Evolutionary conservation across 2,329 filamentous ascomycete species (phyloP), one percentile per base, ranked within the genome.

Genomic region (Emmonsiellopsis sp.): DNA sequence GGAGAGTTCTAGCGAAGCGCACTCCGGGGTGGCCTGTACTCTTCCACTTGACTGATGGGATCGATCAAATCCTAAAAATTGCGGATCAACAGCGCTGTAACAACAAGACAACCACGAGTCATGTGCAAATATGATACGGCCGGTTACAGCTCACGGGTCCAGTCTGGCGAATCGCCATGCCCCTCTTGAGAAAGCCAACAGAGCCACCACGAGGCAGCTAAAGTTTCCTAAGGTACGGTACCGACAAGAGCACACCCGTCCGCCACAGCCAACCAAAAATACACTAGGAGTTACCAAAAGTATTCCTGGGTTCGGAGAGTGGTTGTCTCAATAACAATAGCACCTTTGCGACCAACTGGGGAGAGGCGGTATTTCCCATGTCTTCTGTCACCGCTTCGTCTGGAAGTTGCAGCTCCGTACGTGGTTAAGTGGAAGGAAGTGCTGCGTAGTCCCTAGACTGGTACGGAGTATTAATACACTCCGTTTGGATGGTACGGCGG

Each of bases 201-300:
- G 31, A 40, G 21, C 49, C 37, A 51, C 50, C 50, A 52, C 50
- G 50, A 52, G 50, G 50, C 33, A 52, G 7, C 50, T 52, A 37
- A 52, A 45, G 40, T n/a, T 45, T 43, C 49, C 14, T 39, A 8
- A 36, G 42, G 17, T 36, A n/a, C 37, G 11, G 33, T 31, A 17
- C 50, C 39, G 33, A 45, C 21, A 27, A n/a, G 11, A 36, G 33
- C 13, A 52, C 32, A 33, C 36, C 48, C 32, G 13, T 27, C 14
- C 32, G 6, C n/a, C 13, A n/a, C 33, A 45, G 10, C 11, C 13
- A 27, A 31, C 13, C 21, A 43, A 31, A 17, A 27, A 27, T 13
- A 9, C 5, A 32, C 49, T 39, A 44, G 13, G 8, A 44, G 8
- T 45, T 50, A 10, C 5, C 34, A 42, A n/a, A 27, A 31, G 43